phyloP scores from a whole-genome alignment of 2,329 filamentous ascomycete species.

The Cercospora janseana region DNA sequence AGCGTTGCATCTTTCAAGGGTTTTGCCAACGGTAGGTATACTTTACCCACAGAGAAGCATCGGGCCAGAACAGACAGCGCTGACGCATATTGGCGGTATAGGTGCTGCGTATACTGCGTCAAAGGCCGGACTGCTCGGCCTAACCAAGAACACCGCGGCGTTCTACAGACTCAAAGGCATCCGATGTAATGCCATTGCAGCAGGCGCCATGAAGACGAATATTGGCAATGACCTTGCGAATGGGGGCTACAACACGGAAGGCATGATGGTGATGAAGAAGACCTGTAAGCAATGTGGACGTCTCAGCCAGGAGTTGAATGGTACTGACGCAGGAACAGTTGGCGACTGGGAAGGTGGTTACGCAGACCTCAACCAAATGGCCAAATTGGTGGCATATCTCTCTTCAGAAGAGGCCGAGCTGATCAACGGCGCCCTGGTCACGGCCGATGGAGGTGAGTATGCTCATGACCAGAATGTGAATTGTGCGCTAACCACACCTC shows the following conservation, averaged over 20 bases:
- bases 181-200: slow-evolving; percentile 33
- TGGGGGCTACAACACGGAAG: slow-evolving; percentile 34
- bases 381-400: slow-evolving; percentile 37
- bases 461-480: not conserved
- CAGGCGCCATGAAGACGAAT: slow-evolving; percentile 58
- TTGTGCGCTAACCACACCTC: not conserved
- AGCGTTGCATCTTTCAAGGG: slow-evolving; percentile 50
- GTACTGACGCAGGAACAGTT: slow-evolving; percentile 11
- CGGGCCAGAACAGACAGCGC: not conserved
- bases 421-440: slow-evolving; percentile 29
- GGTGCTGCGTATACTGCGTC: slow-evolving; percentile 49
- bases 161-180: slow-evolving; percentile 57
- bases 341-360: slow-evolving; percentile 27
- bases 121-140: slow-evolving; percentile 55
- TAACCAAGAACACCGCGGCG: slow-evolving; percentile 58
- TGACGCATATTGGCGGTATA: slow-evolving; percentile 6
- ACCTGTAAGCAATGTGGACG: slow-evolving; percentile 24
- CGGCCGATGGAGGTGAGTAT: slow-evolving; percentile 28
- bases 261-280: slow-evolving; percentile 28
- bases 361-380: slow-evolving; percentile 35
- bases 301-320: not conserved
- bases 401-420: slow-evolving; percentile 36
- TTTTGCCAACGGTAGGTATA: slow-evolving; percentile 40
- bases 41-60: too few species aligned
- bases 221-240: slow-evolving; percentile 48